These are phyloP conservation scores for Fusarium setosum DNA, from an alignment of 2,329 filamentous ascomycete species.

Conservation along the genomic window DNA sequence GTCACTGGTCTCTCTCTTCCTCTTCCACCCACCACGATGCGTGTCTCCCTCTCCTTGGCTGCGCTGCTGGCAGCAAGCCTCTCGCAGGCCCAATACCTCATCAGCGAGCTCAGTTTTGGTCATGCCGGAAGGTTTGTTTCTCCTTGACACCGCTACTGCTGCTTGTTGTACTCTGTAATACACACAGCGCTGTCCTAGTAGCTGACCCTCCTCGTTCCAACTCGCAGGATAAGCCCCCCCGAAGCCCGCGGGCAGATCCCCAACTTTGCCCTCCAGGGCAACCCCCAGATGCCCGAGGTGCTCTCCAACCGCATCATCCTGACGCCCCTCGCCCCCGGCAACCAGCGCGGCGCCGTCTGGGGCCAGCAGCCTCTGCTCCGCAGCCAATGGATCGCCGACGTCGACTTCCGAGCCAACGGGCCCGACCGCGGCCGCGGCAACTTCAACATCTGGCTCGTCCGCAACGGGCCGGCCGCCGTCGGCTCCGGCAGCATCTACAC, in stretches of 20 bases:
- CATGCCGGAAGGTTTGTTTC: slow-evolving; percentile 68
- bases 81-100: slow-evolving; percentile 72
- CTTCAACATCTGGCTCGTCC: slow-evolving; percentile 91
- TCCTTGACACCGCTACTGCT: neutral
- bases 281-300: slow-evolving; percentile 67
- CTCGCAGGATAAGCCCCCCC: slow-evolving; percentile 72
- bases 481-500: slow-evolving; percentile 86
- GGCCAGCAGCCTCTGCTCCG: slow-evolving; percentile 71
- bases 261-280: slow-evolving; percentile 66
- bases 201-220: slow-evolving; percentile 20
- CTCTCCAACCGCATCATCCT: slow-evolving; percentile 93
- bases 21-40: slow-evolving; percentile 54
- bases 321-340: slow-evolving; percentile 88
- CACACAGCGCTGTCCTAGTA: neutral
- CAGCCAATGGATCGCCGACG: slow-evolving; percentile 81
- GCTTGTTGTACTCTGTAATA: neutral
- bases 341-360: slow-evolving; percentile 87
- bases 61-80: slow-evolving; percentile 59
- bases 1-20: no score
- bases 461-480: slow-evolving; percentile 72
- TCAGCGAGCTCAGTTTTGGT: slow-evolving; percentile 83
- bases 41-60: slow-evolving; percentile 53
- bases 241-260: slow-evolving; percentile 61
- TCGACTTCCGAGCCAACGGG: slow-evolving; percentile 89
- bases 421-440: slow-evolving; percentile 89